These are phyloP conservation scores for Hyphopichia fennica DNA, from an alignment of 1,139 yeast species.

Conservation along the genomic window DNA sequence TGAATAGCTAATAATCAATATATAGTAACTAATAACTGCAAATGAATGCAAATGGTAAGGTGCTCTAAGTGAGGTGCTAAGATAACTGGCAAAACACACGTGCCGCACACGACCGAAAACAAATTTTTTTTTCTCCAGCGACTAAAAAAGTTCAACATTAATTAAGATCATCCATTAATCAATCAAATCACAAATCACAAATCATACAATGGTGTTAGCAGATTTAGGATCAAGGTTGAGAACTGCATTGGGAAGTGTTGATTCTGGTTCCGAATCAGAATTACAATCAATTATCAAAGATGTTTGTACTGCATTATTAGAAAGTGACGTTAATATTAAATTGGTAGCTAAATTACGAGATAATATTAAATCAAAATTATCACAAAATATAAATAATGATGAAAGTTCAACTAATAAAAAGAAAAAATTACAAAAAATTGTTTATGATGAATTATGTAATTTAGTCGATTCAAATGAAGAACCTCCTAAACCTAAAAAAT, in stretches of 20 bases:
- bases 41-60: too few relatives aligned
- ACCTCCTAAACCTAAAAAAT: conserved; percentile 84
- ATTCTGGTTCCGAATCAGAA: conserved; percentile 42
- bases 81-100: too few relatives aligned
- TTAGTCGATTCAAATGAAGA: conserved; percentile 70
- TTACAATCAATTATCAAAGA: conserved; percentile 69
- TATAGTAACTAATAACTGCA: too few relatives aligned
- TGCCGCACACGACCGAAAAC: too few relatives aligned
- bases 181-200: background rate
- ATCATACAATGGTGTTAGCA: conserved; percentile 78
- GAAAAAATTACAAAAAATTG: conserved; percentile 83
- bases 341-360: conserved; percentile 78
- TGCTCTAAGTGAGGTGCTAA: too few relatives aligned
- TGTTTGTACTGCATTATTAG: conserved; percentile 84
- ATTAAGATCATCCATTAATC: background rate
- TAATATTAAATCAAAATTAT: conserved; percentile 59
- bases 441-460: conserved; percentile 86
- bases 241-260: conserved; percentile 68
- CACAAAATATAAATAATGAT: conserved; percentile 46
- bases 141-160: background rate
- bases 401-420: conserved; percentile 65
- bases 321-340: conserved; percentile 87
- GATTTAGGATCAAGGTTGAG: conserved; percentile 87
- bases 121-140: background rate
- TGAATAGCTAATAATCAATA: too few relatives aligned